Evolutionary conservation across 176 grass and related monocot genomes (phyloP).

Genomic region (Musa beccarii): DNA sequence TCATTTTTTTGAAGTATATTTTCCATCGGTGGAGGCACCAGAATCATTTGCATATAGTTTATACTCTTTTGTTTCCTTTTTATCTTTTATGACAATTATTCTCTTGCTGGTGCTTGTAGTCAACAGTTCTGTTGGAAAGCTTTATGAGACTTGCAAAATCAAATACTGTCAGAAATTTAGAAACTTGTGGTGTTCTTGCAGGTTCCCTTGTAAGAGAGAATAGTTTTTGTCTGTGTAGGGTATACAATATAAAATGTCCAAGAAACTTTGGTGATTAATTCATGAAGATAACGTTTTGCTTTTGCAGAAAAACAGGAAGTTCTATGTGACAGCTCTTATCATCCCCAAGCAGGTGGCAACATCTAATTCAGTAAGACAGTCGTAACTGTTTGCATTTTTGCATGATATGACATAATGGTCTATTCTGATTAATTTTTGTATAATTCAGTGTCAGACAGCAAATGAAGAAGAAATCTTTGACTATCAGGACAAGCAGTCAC

Average conservation of each 20-base stretch:
- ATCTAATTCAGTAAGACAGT: conserved; percentile 36
- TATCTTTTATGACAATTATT: conserved; percentile 2
- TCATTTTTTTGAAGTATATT: not conserved
- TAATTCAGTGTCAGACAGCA: conserved; percentile 36
- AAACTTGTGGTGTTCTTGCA: conserved; percentile 51
- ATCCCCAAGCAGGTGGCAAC: conserved; percentile 43
- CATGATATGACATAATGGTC: conserved; percentile 2
- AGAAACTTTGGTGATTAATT: not conserved
- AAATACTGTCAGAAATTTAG: conserved; percentile 46
- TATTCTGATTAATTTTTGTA: conserved; percentile 9
- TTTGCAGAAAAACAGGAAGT: conserved; percentile 52
- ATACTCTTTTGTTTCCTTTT: not conserved
- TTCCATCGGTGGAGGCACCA: not conserved
- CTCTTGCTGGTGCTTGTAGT: conserved; percentile 10
- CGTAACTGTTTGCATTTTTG: not conserved
- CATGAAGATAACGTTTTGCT: not conserved
- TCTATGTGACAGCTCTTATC: conserved; percentile 46
- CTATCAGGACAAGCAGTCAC: conserved; percentile 47
- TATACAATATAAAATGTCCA: conserved; percentile 1
- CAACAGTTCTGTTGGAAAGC: conserved; percentile 38
- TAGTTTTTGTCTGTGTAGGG: not conserved
- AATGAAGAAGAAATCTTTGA: conserved; percentile 60
- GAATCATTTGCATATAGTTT: not conserved
- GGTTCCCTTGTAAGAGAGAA: conserved; percentile 51
- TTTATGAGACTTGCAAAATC: conserved; percentile 48